Evolutionary conservation across 2,329 filamentous ascomycete genomes (phyloP), one percentile per base, ranked within the genome.

Genomic region (Penicillium paneum): DNA sequence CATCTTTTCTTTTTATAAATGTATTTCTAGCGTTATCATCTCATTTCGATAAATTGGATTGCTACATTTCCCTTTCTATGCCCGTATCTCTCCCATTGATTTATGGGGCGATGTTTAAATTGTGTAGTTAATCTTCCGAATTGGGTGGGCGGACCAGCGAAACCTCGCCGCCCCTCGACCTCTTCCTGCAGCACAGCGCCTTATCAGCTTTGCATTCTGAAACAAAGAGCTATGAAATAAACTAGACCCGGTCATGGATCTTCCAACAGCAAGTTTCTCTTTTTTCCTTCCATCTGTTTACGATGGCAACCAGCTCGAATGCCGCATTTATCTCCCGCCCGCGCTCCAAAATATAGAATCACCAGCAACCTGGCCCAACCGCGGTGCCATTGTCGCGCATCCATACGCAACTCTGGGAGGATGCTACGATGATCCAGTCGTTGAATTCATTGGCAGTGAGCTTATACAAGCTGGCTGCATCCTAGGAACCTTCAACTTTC

Each of bases 331-430:
- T 72, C 87, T 94, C 64, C 87, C 88, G 63, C 74, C 35, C 11
- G 53, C 59, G 56, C 39, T 57, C 38, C 31, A 58, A 66, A 55
- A 62, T 66, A 51, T 40, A 56, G 56, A 67, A 54, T 42, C 52
- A 55, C 32, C 52, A 49, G 21, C 50, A n/a, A 31, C 6, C 7
- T 76, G 71, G 72, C 67, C 56, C 43, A 76, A 71, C 55, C 78
- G 73, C 56, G 83, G 79, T 3, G 85, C 85, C 0, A 78, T 96
- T 3, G 76, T 97, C 36, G 92, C 92, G 12, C 94, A 97, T 71
- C 93, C 94, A 0, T 97, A 97, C 69, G 91, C 90, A 32, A 87
- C 90, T 0, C 77, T 97, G 48, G 94, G 94, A 5, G 94, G 93
- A 5, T 86, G 79, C 71, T 94, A 86, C 68, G 90, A 97, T 69